Percentiles rank a stretch among this genome's conserved stretches.
Conservation (phyloP, 352 stramenopile species). For the Globisporangium camurandrum region DNA sequence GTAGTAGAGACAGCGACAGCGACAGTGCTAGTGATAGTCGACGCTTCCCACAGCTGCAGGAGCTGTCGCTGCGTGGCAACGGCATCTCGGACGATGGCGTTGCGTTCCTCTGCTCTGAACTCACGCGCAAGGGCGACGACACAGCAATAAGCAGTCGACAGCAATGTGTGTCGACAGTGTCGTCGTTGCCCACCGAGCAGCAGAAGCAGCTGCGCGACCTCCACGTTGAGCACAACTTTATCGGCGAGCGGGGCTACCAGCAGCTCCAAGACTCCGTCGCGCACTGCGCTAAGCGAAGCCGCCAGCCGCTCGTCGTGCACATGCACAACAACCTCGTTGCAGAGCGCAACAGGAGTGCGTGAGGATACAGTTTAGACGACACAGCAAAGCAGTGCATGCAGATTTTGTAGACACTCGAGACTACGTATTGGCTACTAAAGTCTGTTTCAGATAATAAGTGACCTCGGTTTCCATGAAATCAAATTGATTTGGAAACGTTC, state of each 20-base stretch:
- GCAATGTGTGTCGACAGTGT: constrained; percentile 6
- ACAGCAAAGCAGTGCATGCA: not conserved
- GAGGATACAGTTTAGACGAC: not conserved
- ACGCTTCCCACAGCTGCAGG: constrained; percentile 25
- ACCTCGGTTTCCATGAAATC: too few relatives aligned
- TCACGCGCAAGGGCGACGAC: constrained; percentile 1
- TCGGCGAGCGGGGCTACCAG: constrained; percentile 38
- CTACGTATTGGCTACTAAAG: too few relatives aligned
- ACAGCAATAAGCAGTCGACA: not conserved
- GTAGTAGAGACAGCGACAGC: too few relatives aligned
- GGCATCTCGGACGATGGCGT: constrained; percentile 47
- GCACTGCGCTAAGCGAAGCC: constrained; percentile 16
- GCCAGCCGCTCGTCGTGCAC: constrained; percentile 18
- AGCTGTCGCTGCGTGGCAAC: constrained; percentile 37
- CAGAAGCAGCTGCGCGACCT: constrained; percentile 10
- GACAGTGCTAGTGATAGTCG: not conserved
- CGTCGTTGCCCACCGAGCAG: not conserved
- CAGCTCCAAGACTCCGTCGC: constrained; percentile 30
- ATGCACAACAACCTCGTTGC: constrained; percentile 28
- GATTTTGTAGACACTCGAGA: too few relatives aligned
- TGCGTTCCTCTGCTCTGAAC: constrained; percentile 25
- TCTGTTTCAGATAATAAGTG: too few relatives aligned
- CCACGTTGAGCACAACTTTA: constrained; percentile 47
- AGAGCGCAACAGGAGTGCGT: not conserved
- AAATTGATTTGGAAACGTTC: not conserved